Conservation (phyloP, 2,329 filamentous ascomycete genomes). For the Hypoxylon sp. region DNA sequence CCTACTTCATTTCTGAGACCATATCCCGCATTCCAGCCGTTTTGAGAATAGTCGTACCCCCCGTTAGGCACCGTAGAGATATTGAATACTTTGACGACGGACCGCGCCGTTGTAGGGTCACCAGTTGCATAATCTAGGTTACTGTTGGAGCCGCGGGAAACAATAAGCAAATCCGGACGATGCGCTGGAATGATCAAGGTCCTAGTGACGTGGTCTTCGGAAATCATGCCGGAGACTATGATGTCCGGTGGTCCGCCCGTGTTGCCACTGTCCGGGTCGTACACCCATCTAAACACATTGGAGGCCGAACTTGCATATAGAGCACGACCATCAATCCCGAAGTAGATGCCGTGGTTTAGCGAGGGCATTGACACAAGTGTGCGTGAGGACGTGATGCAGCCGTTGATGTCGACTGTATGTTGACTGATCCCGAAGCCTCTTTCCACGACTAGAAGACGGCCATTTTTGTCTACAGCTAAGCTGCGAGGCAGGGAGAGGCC, state of each 20-base stretch:
- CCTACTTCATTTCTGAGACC: slow-evolving; percentile 77
- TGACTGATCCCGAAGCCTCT: slow-evolving; percentile 49
- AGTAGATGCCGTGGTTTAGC: slow-evolving; percentile 61
- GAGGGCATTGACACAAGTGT: slow-evolving; percentile 41
- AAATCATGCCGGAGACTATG: slow-evolving; percentile 68
- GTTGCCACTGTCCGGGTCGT: slow-evolving; percentile 63
- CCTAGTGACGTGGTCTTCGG: slow-evolving; percentile 68
- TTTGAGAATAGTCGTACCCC: slow-evolving; percentile 60
- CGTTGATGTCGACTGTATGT: slow-evolving; percentile 47
- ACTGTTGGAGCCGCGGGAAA: slow-evolving; percentile 68
- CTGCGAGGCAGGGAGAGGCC: slow-evolving; percentile 48
- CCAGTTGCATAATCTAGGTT: slow-evolving; percentile 68
- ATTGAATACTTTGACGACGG: slow-evolving; percentile 68
- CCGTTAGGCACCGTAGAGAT: slow-evolving; percentile 44
- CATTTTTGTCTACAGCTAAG: slow-evolving; percentile 45
- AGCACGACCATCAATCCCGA: slow-evolving; percentile 56
- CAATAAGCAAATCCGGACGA: slow-evolving; percentile 66
- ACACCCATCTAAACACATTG: slow-evolving; percentile 69
- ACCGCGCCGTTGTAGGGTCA: slow-evolving; percentile 64
- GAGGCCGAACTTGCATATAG: slow-evolving; percentile 63
- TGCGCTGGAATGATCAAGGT: slow-evolving; percentile 68
- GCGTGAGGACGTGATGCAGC: slow-evolving; percentile 49
- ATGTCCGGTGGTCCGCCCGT: slow-evolving; percentile 56
- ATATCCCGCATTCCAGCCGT: slow-evolving; percentile 62
- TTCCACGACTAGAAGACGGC: slow-evolving; percentile 52